Evolutionary conservation across 345 rosid genomes (phyloP).

Genomic region (Cardamine resedifolia): DNA sequence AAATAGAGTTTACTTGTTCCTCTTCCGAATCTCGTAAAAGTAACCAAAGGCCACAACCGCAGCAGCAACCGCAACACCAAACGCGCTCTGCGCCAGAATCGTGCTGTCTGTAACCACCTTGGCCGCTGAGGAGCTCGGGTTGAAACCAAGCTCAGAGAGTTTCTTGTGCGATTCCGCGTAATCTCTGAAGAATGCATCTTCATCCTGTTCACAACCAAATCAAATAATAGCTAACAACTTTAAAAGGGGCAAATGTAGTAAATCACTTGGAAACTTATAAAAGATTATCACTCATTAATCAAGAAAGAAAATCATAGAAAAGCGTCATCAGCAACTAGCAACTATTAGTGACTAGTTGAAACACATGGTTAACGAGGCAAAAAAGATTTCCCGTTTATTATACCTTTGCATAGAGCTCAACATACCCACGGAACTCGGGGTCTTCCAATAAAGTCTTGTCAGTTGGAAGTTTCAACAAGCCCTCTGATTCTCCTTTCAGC

Average conservation of each 20-base stretch:
- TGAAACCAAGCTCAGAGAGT: conserved; percentile 87
- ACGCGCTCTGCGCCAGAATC: conserved; percentile 71
- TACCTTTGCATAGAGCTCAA: conserved; percentile 87
- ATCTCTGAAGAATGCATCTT: conserved; percentile 77
- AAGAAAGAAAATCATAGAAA: neutral
- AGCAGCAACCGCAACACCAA: conserved; percentile 78
- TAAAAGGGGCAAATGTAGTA: neutral
- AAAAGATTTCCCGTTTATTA: neutral
- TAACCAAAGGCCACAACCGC: conserved; percentile 81
- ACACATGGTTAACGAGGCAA: neutral
- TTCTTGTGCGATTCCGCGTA: conserved; percentile 80
- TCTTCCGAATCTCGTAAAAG: conserved; percentile 73
- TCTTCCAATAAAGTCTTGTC: conserved; percentile 75
- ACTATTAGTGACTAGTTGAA: neutral
- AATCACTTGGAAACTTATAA: neutral
- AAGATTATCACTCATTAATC: too few species aligned
- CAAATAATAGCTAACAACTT: neutral
- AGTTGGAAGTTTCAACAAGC: conserved; percentile 81
- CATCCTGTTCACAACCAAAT: conserved; percentile 56
- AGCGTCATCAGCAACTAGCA: neutral
- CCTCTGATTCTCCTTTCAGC: conserved; percentile 74
- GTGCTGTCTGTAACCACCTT: conserved; percentile 53
- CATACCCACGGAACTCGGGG: conserved; percentile 64
- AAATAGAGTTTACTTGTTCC: conserved; percentile 46
- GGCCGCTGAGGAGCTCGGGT: conserved; percentile 44